Evolutionary conservation across 192 early-diverging fungal genomes (phyloP).

Genomic region (Phlyctochytrium arcticum): DNA sequence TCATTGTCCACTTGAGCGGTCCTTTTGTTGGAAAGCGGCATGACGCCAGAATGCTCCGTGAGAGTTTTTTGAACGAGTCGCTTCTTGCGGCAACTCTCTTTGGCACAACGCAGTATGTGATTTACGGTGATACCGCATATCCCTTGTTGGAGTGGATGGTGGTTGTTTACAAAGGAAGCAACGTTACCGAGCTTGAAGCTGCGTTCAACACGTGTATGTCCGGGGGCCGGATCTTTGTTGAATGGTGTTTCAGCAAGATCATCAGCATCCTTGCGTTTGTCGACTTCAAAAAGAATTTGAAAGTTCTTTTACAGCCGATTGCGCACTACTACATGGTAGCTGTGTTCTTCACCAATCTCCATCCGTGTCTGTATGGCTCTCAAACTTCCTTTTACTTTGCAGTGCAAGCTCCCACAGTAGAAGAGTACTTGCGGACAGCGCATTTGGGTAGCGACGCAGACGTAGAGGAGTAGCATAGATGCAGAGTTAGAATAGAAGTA

Average conservation of each 20-base stretch:
- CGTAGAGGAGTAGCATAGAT: too few species aligned
- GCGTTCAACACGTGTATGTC: neutral
- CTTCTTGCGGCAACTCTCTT: neutral
- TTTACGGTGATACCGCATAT: neutral
- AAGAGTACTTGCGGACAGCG: too few species aligned
- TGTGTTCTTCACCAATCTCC: too few species aligned
- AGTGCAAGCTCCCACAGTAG: too few species aligned
- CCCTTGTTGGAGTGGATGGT: neutral
- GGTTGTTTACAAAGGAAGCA: neutral
- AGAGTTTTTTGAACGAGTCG: neutral
- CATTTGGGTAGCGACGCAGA: too few species aligned
- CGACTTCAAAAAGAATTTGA: neutral
- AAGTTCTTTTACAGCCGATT: neutral
- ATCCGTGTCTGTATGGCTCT: too few species aligned
- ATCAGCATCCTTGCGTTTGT: neutral
- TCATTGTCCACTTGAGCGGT: conserved; percentile 1
- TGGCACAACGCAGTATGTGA: neutral
- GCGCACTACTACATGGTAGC: too few species aligned
- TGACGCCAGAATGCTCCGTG: neutral
- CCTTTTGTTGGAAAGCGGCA: neutral
- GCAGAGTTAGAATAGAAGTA: too few species aligned
- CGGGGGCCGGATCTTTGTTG: neutral
- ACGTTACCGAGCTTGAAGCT: too few species aligned
- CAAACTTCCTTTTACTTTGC: too few species aligned
- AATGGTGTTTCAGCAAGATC: conserved; percentile 4